phyloP scores from a whole-genome alignment of 805 yeast species.

The Starmera quercuum region DNA sequence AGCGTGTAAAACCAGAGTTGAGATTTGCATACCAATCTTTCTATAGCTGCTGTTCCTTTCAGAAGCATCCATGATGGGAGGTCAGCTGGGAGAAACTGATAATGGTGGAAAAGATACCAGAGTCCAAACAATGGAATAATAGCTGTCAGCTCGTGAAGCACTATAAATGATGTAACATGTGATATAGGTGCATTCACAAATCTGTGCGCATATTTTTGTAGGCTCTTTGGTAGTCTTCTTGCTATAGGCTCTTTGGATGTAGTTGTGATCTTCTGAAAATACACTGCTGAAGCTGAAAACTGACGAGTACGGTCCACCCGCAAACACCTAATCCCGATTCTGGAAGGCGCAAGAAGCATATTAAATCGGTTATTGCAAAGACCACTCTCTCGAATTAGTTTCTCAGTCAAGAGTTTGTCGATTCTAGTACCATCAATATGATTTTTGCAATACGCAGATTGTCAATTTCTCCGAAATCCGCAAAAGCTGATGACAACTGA shows the following conservation, averaged over 20 bases:
- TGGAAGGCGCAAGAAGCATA: too few species aligned
- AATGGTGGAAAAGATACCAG: conserved; percentile 59
- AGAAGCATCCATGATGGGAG: conserved; percentile 54
- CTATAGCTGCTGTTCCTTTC: conserved; percentile 51
- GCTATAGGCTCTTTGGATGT: conserved; percentile 2
- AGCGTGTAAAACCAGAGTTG: conserved; percentile 20
- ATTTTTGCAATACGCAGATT: too few species aligned
- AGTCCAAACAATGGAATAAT: conserved; percentile 59
- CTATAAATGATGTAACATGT: conserved; percentile 53
- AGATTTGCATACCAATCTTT: conserved; percentile 33
- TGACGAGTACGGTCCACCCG: too few species aligned
- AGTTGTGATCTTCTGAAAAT: too few species aligned
- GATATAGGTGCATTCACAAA: conserved; percentile 51
- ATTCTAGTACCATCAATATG: too few species aligned
- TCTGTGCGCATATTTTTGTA: conserved; percentile 42
- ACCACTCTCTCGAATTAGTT: too few species aligned
- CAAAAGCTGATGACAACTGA: too few species aligned
- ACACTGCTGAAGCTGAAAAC: too few species aligned
- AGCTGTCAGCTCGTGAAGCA: conserved; percentile 73
- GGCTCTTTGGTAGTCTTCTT: conserved; percentile 39
- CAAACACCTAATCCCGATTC: too few species aligned
- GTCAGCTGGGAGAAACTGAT: conserved; percentile 44
- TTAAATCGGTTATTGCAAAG: too few species aligned
- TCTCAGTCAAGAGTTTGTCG: too few species aligned
- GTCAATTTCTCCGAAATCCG: too few species aligned